Percentiles rank a stretch among this genome's conserved stretches.
These are phyloP conservation scores for Fusarium gaditjirri DNA, from an alignment of 2,329 filamentous ascomycete species.

Conservation along the genomic window DNA sequence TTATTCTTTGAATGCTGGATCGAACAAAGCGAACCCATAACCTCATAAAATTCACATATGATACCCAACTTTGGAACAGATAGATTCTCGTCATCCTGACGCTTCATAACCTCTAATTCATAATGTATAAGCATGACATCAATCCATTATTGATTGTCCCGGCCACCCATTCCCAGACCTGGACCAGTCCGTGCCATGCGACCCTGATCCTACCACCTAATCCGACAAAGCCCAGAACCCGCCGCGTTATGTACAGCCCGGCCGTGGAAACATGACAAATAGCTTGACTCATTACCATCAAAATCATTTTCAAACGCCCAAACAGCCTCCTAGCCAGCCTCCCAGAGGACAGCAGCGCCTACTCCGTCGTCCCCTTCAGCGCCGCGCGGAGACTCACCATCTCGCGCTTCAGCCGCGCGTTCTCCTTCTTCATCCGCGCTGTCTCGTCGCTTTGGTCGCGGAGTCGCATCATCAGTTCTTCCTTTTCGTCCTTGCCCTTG, in stretches of 20 bases:
- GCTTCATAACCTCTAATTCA: constrained; percentile 38
- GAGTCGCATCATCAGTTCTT: constrained; percentile 77
- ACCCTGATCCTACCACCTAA: constrained; percentile 37
- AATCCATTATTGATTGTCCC: constrained; percentile 17
- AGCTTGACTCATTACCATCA: constrained; percentile 23
- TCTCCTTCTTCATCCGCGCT: constrained; percentile 83
- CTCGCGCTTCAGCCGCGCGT: constrained; percentile 83
- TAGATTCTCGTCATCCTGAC: constrained; percentile 41
- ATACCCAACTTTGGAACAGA: constrained; percentile 18
- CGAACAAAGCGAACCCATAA: constrained; percentile 51
- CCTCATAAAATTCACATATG: neutral
- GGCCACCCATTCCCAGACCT: constrained; percentile 37
- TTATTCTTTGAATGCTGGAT: constrained; percentile 75
- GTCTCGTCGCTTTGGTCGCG: constrained; percentile 82
- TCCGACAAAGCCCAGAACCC: constrained; percentile 30
- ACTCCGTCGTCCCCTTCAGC: constrained; percentile 57
- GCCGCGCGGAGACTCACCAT: constrained; percentile 74
- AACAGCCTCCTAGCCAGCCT: constrained; percentile 33
- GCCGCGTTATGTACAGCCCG: constrained; percentile 37
- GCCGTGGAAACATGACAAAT: constrained; percentile 32
- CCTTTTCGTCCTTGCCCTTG: constrained; percentile 79
- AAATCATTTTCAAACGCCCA: constrained; percentile 31
- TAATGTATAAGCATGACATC: constrained; percentile 37
- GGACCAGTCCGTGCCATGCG: constrained; percentile 30
- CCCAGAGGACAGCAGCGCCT: constrained; percentile 42